phyloP scores from a whole-genome alignment of 2,329 filamentous ascomycete species.

The Aspergillus ruber region DNA sequence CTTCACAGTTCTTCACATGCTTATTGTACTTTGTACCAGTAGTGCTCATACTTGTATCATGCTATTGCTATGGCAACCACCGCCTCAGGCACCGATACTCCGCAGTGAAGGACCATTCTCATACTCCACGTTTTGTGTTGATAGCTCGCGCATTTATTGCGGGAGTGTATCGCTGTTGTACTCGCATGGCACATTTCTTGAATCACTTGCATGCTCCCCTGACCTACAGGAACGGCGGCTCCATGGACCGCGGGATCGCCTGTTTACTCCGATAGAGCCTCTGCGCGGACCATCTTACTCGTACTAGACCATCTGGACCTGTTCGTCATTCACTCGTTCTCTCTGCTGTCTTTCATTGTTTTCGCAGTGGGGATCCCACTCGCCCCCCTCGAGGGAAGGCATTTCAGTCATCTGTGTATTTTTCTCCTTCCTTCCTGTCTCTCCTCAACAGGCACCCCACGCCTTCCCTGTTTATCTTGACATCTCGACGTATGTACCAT shows the following conservation, averaged over 20 bases:
- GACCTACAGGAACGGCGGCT: not conserved
- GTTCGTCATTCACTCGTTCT: not conserved
- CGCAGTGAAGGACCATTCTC: too few relatives aligned
- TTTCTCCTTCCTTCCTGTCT: not conserved
- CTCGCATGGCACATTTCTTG: slow-evolving; percentile 1
- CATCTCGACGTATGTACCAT: slow-evolving; percentile 34
- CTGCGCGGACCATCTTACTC: not conserved
- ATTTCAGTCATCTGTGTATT: not conserved
- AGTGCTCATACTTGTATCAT: too few relatives aligned
- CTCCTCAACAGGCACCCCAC: not conserved
- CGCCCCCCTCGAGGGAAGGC: not conserved
- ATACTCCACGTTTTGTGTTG: not conserved
- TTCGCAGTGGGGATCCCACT: too few relatives aligned
- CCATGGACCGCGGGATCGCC: not conserved
- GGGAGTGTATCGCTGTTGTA: too few relatives aligned
- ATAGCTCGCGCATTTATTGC: not conserved
- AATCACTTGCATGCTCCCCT: not conserved
- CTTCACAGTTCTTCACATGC: too few relatives aligned
- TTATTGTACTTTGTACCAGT: too few relatives aligned
- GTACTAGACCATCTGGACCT: not conserved
- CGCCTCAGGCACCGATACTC: slow-evolving; percentile 12
- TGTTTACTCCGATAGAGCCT: not conserved
- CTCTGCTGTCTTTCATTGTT: too few relatives aligned
- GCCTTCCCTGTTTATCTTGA: slow-evolving; percentile 6
- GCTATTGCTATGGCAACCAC: slow-evolving; percentile 25